Percentiles rank a stretch among this genome's conserved stretches.
phyloP scores from a whole-genome alignment of 306 rosid genomes.

The Vigna unguiculata region DNA sequence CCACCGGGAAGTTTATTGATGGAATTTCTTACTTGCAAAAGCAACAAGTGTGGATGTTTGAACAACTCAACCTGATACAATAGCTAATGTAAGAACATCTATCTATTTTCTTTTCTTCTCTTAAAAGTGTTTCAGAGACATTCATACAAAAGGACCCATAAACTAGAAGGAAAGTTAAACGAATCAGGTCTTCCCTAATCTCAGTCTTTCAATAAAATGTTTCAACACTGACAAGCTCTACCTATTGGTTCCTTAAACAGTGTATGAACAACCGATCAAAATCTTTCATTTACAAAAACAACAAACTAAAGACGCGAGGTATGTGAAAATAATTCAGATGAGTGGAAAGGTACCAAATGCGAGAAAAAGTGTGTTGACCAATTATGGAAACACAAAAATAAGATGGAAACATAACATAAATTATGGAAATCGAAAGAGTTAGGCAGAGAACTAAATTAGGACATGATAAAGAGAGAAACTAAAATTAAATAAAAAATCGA shows the following conservation, averaged over 20 bases:
- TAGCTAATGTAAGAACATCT: neutral
- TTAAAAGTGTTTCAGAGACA: too few relatives aligned
- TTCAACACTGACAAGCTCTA: neutral
- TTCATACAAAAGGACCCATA: neutral
- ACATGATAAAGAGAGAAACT: too few relatives aligned
- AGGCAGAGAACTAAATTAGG: too few relatives aligned
- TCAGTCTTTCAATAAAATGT: constrained; percentile 12
- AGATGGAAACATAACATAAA: too few relatives aligned
- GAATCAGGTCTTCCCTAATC: constrained; percentile 2
- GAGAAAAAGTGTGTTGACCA: too few relatives aligned
- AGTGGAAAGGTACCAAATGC: too few relatives aligned
- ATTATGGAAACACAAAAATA: too few relatives aligned
- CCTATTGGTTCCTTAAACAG: constrained; percentile 15
- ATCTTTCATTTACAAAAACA: neutral
- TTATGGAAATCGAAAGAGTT: too few relatives aligned
- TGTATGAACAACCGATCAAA: neutral
- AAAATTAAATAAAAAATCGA: too few relatives aligned
- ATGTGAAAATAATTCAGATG: too few relatives aligned
- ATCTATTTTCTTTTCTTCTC: too few relatives aligned
- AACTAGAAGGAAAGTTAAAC: constrained; percentile 16
- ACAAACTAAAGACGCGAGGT: constrained; percentile 6
- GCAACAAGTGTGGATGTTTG: constrained; percentile 88
- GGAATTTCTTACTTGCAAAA: constrained; percentile 62
- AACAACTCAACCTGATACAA: constrained; percentile 86
- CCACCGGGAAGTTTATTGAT: constrained; percentile 98